Percentiles rank a stretch among this genome's conserved stretches.
Evolutionary conservation across 1,284 basidiomycete species (phyloP).

Genomic region (Malassezia furfur): DNA sequence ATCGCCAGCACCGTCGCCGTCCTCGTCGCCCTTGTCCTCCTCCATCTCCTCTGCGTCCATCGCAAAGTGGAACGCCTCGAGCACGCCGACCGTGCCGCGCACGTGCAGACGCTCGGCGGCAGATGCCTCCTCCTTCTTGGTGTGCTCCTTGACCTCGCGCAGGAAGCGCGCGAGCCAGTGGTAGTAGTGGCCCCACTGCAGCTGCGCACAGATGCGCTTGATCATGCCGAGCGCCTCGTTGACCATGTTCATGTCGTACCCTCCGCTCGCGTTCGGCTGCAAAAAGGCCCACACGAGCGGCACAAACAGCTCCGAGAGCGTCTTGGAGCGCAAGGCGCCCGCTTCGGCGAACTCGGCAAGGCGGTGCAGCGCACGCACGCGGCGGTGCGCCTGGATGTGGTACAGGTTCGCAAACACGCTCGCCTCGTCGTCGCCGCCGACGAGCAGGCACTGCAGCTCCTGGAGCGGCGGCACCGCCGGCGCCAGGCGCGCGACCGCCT

Average conservation of each 20-base stretch:
- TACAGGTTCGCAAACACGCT: slow-evolving; percentile 94
- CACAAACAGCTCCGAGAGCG: slow-evolving; percentile 72
- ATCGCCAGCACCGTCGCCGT: slow-evolving; percentile 57
- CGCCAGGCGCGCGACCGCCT: slow-evolving; percentile 57
- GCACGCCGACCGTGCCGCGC: slow-evolving; percentile 71
- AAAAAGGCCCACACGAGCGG: slow-evolving; percentile 80
- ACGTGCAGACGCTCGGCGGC: slow-evolving; percentile 53
- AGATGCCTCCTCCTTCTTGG: slow-evolving; percentile 12
- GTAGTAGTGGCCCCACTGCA: slow-evolving; percentile 74
- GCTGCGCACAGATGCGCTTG: slow-evolving; percentile 28
- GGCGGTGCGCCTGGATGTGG: slow-evolving; percentile 86
- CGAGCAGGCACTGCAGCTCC: slow-evolving; percentile 74
- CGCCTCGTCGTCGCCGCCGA: slow-evolving; percentile 82
- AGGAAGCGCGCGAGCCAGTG: slow-evolving; percentile 72
- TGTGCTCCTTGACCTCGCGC: slow-evolving; percentile 51
- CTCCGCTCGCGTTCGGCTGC: slow-evolving; percentile 51
- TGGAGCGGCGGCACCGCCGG: slow-evolving; percentile 59
- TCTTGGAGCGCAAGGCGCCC: slow-evolving; percentile 62
- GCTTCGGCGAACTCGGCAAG: slow-evolving; percentile 72
- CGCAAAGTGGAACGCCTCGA: slow-evolving; percentile 83
- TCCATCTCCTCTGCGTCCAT: slow-evolving; percentile 17
- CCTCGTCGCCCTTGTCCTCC: slow-evolving; percentile 15
- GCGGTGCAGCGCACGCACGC: slow-evolving; percentile 74
- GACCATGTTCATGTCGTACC: slow-evolving; percentile 76
- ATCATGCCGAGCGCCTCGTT: slow-evolving; percentile 72